These are phyloP conservation scores for Coemansia sp. DNA, from an alignment of 192 early-diverging fungal genomes.

Conservation along the genomic window DNA sequence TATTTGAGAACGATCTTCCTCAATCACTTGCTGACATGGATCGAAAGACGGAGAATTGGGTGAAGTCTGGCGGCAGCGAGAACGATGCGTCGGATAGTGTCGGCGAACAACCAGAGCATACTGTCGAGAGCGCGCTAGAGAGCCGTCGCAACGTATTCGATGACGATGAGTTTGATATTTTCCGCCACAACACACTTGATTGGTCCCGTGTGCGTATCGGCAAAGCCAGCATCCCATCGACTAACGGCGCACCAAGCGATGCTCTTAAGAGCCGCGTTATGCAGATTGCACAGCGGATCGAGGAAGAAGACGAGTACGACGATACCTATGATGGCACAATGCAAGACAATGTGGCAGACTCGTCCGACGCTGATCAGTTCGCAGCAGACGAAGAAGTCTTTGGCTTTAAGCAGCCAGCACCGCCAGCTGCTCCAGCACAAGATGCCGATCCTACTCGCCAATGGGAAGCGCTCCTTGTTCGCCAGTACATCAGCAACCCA, in stretches of 20 bases:
- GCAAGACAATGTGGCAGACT: constrained; percentile 62
- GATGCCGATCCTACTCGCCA: constrained; percentile 58
- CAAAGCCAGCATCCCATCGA: constrained; percentile 53
- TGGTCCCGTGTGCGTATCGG: constrained; percentile 66
- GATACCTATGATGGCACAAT: constrained; percentile 85
- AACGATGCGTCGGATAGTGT: background rate
- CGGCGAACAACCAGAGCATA: background rate
- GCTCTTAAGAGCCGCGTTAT: constrained; percentile 41
- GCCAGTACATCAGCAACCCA: constrained; percentile 58
- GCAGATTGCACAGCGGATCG: constrained; percentile 49
- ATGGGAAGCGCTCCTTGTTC: constrained; percentile 66
- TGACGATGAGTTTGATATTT: constrained; percentile 92
- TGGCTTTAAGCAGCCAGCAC: constrained; percentile 6
- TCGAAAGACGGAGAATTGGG: constrained; percentile 41
- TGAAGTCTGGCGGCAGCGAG: background rate
- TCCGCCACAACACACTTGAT: constrained; percentile 65
- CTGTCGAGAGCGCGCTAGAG: constrained; percentile 43
- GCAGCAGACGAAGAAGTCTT: background rate
- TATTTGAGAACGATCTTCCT: constrained; percentile 80
- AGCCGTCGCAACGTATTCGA: constrained; percentile 83
- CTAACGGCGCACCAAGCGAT: constrained; percentile 12
- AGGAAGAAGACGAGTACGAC: constrained; percentile 88
- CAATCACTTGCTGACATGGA: constrained; percentile 66
- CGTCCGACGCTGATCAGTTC: constrained; percentile 46
- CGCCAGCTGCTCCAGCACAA: background rate